phyloP scores from a whole-genome alignment of 768 basidiomycete species.

The Macrocybe gigantea region DNA sequence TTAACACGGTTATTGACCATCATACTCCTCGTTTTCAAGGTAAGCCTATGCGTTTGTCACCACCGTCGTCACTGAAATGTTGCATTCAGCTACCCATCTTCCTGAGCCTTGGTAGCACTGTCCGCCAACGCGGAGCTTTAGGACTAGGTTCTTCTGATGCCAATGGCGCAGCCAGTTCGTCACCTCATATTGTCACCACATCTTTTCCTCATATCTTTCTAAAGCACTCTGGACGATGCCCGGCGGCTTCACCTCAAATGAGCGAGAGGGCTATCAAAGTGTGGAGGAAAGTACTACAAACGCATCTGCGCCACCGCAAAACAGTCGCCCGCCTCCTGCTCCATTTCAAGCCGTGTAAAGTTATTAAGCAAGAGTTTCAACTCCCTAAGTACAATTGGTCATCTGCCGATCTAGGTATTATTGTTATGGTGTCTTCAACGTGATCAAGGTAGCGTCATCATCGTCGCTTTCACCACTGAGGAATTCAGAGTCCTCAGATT shows the following conservation, averaged over 20 bases:
- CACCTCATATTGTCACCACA: neutral
- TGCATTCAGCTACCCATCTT: constrained; percentile 51
- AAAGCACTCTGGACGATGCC: constrained; percentile 72
- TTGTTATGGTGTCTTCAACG: too few relatives aligned
- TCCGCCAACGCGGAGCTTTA: constrained; percentile 51
- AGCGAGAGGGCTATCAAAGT: constrained; percentile 56
- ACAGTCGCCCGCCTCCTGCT: constrained; percentile 13
- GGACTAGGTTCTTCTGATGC: constrained; percentile 28
- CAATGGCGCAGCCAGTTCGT: constrained; percentile 51
- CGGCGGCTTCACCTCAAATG: constrained; percentile 55
- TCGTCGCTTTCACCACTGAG: constrained; percentile 7
- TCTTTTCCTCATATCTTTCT: constrained; percentile 3
- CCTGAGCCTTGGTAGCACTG: constrained; percentile 39
- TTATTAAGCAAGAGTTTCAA: neutral
- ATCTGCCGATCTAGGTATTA: neutral
- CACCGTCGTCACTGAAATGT: neutral
- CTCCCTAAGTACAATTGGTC: neutral
- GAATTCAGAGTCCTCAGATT: neutral
- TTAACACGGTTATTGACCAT: constrained; percentile 52
- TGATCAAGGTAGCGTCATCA: constrained; percentile 4
- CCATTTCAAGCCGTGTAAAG: constrained; percentile 37
- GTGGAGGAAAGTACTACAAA: constrained; percentile 43
- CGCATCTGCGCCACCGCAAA: constrained; percentile 17
- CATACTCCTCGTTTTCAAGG: constrained; percentile 56
- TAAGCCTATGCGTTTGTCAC: constrained; percentile 11